Evolutionary conservation across 441 rosid genomes (phyloP), one percentile per base, ranked within the genome.

Genomic region (Bocquillonia castaneifolia): DNA sequence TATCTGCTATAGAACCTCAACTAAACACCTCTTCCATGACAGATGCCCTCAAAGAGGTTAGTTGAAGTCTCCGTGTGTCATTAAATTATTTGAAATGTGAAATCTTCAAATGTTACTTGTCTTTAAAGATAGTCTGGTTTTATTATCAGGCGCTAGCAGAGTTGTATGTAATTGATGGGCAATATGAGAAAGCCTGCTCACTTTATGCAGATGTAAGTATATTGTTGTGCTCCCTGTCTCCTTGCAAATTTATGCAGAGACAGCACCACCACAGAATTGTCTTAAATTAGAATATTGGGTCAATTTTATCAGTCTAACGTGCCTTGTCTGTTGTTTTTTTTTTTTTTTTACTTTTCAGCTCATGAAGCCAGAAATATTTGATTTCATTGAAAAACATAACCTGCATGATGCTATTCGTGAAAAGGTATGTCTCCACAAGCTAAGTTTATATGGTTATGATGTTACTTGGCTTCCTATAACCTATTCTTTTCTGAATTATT

Each of bases 1-100:
- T 95, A 71, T 85, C 98, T 71, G 98, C 97, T 76, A 76, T 92
- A 74, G 99, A 95, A 83, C 91, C 99, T 69, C 99, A 92, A 80
- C 76, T 95, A 76, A 92, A 95, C 80, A 84, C 96, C 68, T 90
- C 96, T 60, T 90, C 97, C 66, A 89, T 95, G 96, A 95, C 96
- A 25, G 88, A 95, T 76, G 90, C 90, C 61, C 98, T 92, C 66
- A 91, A 88, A 82, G 98, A 92, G 97, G 99, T 92, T 25, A 36
- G 78, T 70, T 34, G 64, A 68, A 29, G 17, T 74, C 23, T 47
- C 29, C 39, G 3, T 32, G 28, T 59, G 13, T 76, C 52, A 47
- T 36, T 4, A 36, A 36, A 4, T 36, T 36, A 36, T 56, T 34
- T 63, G 71, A 72, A 32, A 51, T 70, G 55, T 78, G 71, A 58